Evolutionary conservation across 176 grass and related monocot genomes (phyloP), one percentile per base, ranked within the genome.

Genomic region (Pontederia paniculata): DNA sequence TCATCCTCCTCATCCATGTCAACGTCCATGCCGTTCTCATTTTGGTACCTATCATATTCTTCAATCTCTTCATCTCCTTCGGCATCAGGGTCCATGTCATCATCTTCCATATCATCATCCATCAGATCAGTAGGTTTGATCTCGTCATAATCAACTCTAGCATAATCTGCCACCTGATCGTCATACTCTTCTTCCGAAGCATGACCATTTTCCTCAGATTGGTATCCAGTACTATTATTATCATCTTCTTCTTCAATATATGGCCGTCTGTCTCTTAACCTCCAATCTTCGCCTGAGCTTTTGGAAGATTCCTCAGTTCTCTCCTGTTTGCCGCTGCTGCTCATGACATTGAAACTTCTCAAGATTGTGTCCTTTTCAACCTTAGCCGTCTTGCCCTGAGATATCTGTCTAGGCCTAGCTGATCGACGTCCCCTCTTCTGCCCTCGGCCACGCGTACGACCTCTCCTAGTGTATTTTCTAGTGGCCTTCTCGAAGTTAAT

Each of bases 231-330:
- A 70, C 53, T 77, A 65, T 75, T 48, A 8, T 77, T 67, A 13
- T 80, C 81, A 45, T 81, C 84, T 48, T 86, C 69, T 42, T 81
- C 84, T 63, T 85, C 70, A 14, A 31, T 78, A 77, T 71, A 89
- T 21, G 57, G 44, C 48, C 76, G 70, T 74, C 77, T 71, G 55
- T 54, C 79, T 73, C 81, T 77, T 70, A 97, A 67, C 44, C 65
- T 62, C 93, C 86, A 97, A 42, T 84, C 76, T 74, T 90, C 86
- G 45, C 77, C 74, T 0, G 86, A 97, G 74, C 86, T 97, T 74
- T 76, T 70, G 2, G 93, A 76, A 75, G 83, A 80, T 45, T 81
- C 68, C 20, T 21, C 45, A 1, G 19, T 46, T 23, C 23, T 52
- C 18, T 54, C 68, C 56, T 45, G 62, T 22, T 79, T 90, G 48